Evolutionary conservation across 2,329 filamentous ascomycete genomes (phyloP), one percentile per base, ranked within the genome.

Genomic region (Chaetomium strumarium): DNA sequence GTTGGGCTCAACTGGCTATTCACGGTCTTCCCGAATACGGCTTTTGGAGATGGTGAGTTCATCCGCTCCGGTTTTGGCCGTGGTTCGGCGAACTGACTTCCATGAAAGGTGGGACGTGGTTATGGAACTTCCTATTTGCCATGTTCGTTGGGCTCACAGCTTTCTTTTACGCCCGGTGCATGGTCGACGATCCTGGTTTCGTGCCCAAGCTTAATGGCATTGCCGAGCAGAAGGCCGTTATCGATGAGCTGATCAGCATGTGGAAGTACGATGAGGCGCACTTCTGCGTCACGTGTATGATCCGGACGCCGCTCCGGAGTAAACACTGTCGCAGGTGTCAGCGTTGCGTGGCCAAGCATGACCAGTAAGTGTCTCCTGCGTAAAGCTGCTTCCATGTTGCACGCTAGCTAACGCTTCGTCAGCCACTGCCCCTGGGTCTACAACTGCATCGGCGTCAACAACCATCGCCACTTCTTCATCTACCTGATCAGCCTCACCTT

Each of bases 391-490:
- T 17, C 1, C 5, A n/a, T n/a, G n/a, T n/a, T n/a, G 16, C 31
- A 5, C 7, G 11, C 31, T 36, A 36, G 46, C 52, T 57, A 46
- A 53, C 45, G 31, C 24, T 14, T 5, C 36, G 12, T 4, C 49
- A 95, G 90, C 65, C 93, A 99, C 67, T 99, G 93, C 65, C 93
- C 93, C 0, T 99, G 93, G 93, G 88, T 97, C 20, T 88, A 95
- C 71, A 97, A 96, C 70, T 99, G 93, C 64, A 82, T 99, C 39
- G 93, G 89, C 40, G 81, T 93, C 58, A 97, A 97, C 73, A 99
- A 97, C 68, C 88, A 97, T 65, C 85, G 93, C 13, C 91, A 96
- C 62, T 99, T 99, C 69, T 87, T 96, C 64, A 74, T 96, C 46
- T 99, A 97, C 67, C 79, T 99, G 16, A 72, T 95, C 39, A 84